These are phyloP conservation scores for Geotrichum ghanense DNA, from an alignment of 805 yeast genomes.

Conservation along the genomic window DNA sequence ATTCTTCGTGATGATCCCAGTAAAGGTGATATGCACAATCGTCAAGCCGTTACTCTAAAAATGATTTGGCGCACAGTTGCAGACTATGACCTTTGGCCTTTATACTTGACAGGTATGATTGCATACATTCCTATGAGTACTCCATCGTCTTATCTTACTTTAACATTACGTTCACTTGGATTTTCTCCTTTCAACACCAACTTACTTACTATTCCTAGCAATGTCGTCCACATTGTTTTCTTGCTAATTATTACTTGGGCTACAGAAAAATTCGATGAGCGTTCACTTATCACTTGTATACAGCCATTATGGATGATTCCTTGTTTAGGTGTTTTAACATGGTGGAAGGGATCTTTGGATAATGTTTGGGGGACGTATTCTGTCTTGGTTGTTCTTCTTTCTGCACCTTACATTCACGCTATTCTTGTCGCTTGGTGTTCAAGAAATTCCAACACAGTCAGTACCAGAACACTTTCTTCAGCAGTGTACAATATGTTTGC, in stretches of 20 bases:
- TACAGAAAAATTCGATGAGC: slow-evolving; percentile 15
- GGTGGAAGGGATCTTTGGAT: slow-evolving; percentile 31
- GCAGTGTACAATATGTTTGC: slow-evolving; percentile 53
- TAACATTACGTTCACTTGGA: slow-evolving; percentile 37
- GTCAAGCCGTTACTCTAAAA: slow-evolving; percentile 36
- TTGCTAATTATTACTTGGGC: slow-evolving; percentile 19
- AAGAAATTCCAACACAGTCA: slow-evolving; percentile 45
- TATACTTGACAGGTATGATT: slow-evolving; percentile 37
- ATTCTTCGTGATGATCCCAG: slow-evolving; percentile 53
- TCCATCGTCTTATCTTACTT: slow-evolving; percentile 34
- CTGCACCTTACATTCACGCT: slow-evolving; percentile 34
- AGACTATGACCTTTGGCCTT: slow-evolving; percentile 49
- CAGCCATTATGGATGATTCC: slow-evolving; percentile 28
- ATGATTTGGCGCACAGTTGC: slow-evolving; percentile 31
- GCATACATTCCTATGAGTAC: slow-evolving; percentile 31
- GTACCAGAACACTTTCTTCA: slow-evolving; percentile 51
- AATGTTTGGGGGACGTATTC: slow-evolving; percentile 34
- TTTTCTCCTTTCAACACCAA: slow-evolving; percentile 42
- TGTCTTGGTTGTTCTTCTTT: slow-evolving; percentile 21
- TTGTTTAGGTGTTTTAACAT: slow-evolving; percentile 27
- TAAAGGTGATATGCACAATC: slow-evolving; percentile 54
- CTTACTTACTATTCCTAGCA: slow-evolving; percentile 32
- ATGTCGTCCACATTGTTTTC: slow-evolving; percentile 12
- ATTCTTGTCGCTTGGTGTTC: slow-evolving; percentile 50
- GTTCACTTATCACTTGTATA: slow-evolving; percentile 21